Base-by-base conservation (phyloP, 345 rosid species). In the Hypericum androsaemum region DNA sequence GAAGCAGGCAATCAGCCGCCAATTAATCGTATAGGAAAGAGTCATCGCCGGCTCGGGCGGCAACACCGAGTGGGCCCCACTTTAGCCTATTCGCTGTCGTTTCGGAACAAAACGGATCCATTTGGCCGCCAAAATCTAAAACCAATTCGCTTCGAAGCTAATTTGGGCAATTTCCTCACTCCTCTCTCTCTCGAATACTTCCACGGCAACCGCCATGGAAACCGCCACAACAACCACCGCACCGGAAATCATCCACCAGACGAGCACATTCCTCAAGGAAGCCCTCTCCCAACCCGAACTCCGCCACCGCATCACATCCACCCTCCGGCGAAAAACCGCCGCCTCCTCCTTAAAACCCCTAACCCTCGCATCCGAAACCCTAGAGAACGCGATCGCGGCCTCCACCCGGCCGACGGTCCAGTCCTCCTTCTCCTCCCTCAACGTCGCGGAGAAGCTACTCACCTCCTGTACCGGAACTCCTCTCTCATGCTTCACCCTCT, bases 401-500 rank as follows among this genome's bases (percentile, higher is more conserved):
- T n/a, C n/a, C n/a, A n/a, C n/a, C n/a, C n/a, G n/a, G 15, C 67
- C 0, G 70, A 54, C 39, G 17, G 62, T 40, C 44, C 70, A 28
- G 11, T 50, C 14, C 59, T 61, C 47, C 32, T 71, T 71, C 47
- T 71, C 83, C 44, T 70, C 78, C 8, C 78, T 83, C 64, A 73
- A 56, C 54, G 72, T 75, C 14, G 69, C 78, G 8, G 64, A 71
- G 46, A 70, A 59, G 47, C 77, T 77, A 66, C 77, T 83, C 52
- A 71, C 69, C 43, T 77, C 83, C 7, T 47, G 22, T 13, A 64
- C 71, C 1, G 47, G 67, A 35, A 60, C 64, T 41, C 48, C 78
- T 10, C 56, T 71, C 58, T 75, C 83, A 11, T 68, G 68, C 15
- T 73, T 79, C 58, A 78, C 79, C 54, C 68, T 77, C 22, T 79